A percentile compares a stretch with the other conserved stretches of the same genome.
phyloP scores from a whole-genome alignment of 202 grass and related monocot genomes.

The Carex sylvatica region DNA sequence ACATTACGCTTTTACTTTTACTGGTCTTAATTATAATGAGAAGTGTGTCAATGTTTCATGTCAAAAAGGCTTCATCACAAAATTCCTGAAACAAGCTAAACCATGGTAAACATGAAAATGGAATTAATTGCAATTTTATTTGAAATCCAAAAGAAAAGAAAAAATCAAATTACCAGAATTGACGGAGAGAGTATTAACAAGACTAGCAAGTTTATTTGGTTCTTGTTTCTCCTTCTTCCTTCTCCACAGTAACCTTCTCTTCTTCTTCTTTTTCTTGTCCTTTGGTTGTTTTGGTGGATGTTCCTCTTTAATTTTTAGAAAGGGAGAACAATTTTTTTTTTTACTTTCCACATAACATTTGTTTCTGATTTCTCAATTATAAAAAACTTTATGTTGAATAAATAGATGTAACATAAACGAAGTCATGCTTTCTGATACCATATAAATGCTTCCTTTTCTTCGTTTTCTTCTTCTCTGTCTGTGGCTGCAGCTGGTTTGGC shows the following conservation, averaged over 20 bases:
- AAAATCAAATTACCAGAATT: conserved; percentile 38
- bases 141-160: neutral
- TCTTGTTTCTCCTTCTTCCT: conserved; percentile 36
- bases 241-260: conserved; percentile 46
- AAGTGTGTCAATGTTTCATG: neutral
- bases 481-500: neutral
- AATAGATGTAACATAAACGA: neutral
- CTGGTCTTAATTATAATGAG: neutral
- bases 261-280: conserved; percentile 43
- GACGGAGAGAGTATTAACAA: conserved; percentile 52
- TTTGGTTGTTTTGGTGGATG: conserved; percentile 27
- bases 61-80: neutral
- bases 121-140: neutral
- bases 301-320: conserved; percentile 10
- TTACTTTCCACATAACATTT: neutral
- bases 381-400: neutral
- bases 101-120: neutral
- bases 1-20: neutral
- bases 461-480: neutral
- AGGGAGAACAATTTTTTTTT: neutral
- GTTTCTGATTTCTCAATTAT: neutral
- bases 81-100: neutral
- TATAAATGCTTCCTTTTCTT: neutral
- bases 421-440: neutral
- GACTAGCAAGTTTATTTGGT: conserved; percentile 37